phyloP scores from a whole-genome alignment of 75 land plant genomes.

The Selaginella moellendorffii region DNA sequence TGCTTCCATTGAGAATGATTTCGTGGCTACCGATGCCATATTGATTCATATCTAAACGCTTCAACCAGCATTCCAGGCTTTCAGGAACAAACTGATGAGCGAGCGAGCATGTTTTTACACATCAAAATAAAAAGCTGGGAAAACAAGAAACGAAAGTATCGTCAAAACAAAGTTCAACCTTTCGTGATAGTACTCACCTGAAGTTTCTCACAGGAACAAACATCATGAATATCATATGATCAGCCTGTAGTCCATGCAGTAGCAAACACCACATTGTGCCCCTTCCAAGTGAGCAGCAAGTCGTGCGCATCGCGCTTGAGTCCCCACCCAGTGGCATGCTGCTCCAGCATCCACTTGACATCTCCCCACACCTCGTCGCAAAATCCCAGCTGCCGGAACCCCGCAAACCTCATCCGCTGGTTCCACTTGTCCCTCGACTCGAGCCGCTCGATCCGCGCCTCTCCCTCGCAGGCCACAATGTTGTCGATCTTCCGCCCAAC shows the following conservation, averaged over 20 bases:
- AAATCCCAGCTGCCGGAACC: conserved; percentile 30
- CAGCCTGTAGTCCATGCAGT: conserved; percentile 83
- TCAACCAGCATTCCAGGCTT: too few relatives aligned
- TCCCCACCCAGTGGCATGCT: conserved; percentile 79
- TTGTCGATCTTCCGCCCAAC: conserved; percentile 53
- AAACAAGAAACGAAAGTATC: too few relatives aligned
- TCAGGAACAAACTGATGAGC: too few relatives aligned
- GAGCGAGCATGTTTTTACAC: too few relatives aligned
- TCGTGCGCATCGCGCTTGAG: conserved; percentile 52
- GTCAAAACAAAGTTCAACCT: too few relatives aligned
- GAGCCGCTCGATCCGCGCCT: conserved; percentile 40
- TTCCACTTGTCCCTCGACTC: conserved; percentile 28
- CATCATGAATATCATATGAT: too few relatives aligned
- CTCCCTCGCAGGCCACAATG: conserved; percentile 49
- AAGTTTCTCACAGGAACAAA: too few relatives aligned
- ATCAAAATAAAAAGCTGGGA: too few relatives aligned
- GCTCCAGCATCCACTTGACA: conserved; percentile 47
- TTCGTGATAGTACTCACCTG: too few relatives aligned
- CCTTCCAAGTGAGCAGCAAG: conserved; percentile 74
- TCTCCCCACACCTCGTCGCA: conserved; percentile 34
- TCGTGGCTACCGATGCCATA: too few relatives aligned
- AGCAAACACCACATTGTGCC: conserved; percentile 74
- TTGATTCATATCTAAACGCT: too few relatives aligned
- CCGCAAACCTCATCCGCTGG: conserved; percentile 34
- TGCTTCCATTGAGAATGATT: too few relatives aligned